Evolutionary conservation across 805 yeast species (phyloP), one percentile per base, ranked within the genome.

Genomic region (Candida jianshihensis): DNA sequence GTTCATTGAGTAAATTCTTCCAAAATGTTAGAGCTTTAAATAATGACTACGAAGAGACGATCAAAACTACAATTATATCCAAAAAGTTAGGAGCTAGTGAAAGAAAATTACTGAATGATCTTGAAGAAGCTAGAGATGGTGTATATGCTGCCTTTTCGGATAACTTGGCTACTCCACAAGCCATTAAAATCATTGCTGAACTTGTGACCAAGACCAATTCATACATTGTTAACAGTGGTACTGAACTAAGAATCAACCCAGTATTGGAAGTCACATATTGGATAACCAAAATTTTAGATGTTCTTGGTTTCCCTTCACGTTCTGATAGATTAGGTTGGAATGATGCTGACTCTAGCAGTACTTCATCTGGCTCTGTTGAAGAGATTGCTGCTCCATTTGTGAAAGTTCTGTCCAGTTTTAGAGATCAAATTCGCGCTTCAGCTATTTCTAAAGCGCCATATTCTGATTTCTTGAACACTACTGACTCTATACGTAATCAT

Each of bases 101-200:
- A 58, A 75, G 71, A 46, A 60, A 64, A 18, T 64, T 89, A 24
- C 59, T 75, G 27, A 57, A 59, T 1, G 72, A 70, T 19, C 68
- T 87, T 41, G 53, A 55, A 5, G 46, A 46, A 2, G 64, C 85
- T 12, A 80, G 84, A 54, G 57, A 54, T 6, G 73, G 67, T 15
- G 85, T 84, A 2, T 84, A 88, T 55, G 67, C 60, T 16, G 83
- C 95, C 2, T 84, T 92, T 63, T 81, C 95, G 61, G 98, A 92
- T 56, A 92, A 87, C 56, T 68, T 92, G 44, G 62, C 89, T 4
- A 82, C 92, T 2, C 92, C 95, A 17, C 69, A 64, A 38, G 96
- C 80, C 0, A 59, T 92, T 39, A 75, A 81, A 44, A 54, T 65
- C 1, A 50, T 92, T 34, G 62, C 72, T 41, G 94, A 83, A 14